A percentile compares a stretch with the other conserved stretches of the same genome.
phyloP scores from a whole-genome alignment of 2,329 filamentous ascomycete genomes.

The Claviceps paspali region DNA sequence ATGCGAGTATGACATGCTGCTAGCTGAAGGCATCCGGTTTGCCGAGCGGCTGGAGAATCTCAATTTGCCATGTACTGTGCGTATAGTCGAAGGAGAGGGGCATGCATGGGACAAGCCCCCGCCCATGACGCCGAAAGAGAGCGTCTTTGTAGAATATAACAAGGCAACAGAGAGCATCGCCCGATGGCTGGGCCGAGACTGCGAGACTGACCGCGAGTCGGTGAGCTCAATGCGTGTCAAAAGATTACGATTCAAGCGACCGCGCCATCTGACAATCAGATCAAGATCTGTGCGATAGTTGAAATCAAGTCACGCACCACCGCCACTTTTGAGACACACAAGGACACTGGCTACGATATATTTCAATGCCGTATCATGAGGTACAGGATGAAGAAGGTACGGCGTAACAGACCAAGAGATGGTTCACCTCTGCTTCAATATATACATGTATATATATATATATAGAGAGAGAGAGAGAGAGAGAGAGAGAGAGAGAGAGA shows the following conservation, averaged over 20 bases:
- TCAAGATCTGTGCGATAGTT: slow-evolving; percentile 16
- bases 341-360: too few relatives aligned
- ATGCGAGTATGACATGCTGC: slow-evolving; percentile 52
- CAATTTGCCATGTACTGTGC: slow-evolving; percentile 20
- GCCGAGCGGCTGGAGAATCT: slow-evolving; percentile 34
- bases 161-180: slow-evolving; percentile 26
- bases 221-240: slow-evolving; percentile 20
- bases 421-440: too few relatives aligned
- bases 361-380: too few relatives aligned
- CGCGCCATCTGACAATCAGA: slow-evolving; percentile 16
- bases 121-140: slow-evolving; percentile 28
- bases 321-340: too few relatives aligned
- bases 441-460: not conserved
- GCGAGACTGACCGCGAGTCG: slow-evolving; percentile 22
- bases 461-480: too few relatives aligned
- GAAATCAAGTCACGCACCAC: too few relatives aligned
- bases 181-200: slow-evolving; percentile 24
- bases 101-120: slow-evolving; percentile 35
- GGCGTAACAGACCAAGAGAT: too few relatives aligned
- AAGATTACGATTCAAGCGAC: slow-evolving; percentile 16
- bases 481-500: too few relatives aligned
- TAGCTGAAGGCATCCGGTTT: slow-evolving; percentile 44
- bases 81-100: slow-evolving; percentile 29
- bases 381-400: too few relatives aligned
- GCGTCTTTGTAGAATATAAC: slow-evolving; percentile 29